Percentiles rank a stretch among this genome's conserved stretches.
These are phyloP conservation scores for Hypsizygus marmoreus DNA, from an alignment of 768 basidiomycete species.

Conservation along the genomic window DNA sequence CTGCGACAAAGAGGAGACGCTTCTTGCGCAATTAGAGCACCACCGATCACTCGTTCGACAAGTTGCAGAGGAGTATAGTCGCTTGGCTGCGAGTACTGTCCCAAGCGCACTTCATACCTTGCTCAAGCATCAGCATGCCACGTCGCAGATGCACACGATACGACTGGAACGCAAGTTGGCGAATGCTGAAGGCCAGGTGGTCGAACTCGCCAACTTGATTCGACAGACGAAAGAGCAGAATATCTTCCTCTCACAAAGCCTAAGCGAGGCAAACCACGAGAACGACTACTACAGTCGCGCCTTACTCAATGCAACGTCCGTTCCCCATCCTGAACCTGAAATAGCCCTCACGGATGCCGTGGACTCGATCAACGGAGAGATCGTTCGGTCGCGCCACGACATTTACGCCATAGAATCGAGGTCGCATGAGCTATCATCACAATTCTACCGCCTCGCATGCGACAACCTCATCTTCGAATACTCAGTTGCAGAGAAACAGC, in stretches of 20 bases:
- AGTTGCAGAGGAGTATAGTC: slow-evolving; percentile 56
- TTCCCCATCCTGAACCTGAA: neutral
- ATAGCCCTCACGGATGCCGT: slow-evolving; percentile 2
- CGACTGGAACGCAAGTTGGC: slow-evolving; percentile 70
- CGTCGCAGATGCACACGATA: slow-evolving; percentile 41
- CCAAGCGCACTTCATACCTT: slow-evolving; percentile 32
- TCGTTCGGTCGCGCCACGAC: slow-evolving; percentile 2
- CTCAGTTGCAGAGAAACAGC: slow-evolving; percentile 27
- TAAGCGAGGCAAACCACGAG: slow-evolving; percentile 37
- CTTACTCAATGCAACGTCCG: neutral
- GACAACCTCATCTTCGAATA: slow-evolving; percentile 37
- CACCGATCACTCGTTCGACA: slow-evolving; percentile 45
- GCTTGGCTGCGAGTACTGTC: slow-evolving; percentile 48
- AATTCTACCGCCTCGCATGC: slow-evolving; percentile 38
- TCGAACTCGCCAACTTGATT: slow-evolving; percentile 63
- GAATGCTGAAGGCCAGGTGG: slow-evolving; percentile 67
- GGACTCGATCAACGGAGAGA: slow-evolving; percentile 9
- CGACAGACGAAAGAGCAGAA: slow-evolving; percentile 60
- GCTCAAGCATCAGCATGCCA: slow-evolving; percentile 42
- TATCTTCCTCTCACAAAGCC: slow-evolving; percentile 35
- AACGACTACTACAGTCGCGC: slow-evolving; percentile 23
- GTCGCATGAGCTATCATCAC: slow-evolving; percentile 23
- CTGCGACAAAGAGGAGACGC: slow-evolving; percentile 42
- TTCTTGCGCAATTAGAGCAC: slow-evolving; percentile 53
- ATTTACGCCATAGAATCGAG: slow-evolving; percentile 9